A percentile compares a stretch with the other conserved stretches of the same genome.
Evolutionary conservation across 1,139 yeast species (phyloP).

Genomic region (Geotrichum reessii): DNA sequence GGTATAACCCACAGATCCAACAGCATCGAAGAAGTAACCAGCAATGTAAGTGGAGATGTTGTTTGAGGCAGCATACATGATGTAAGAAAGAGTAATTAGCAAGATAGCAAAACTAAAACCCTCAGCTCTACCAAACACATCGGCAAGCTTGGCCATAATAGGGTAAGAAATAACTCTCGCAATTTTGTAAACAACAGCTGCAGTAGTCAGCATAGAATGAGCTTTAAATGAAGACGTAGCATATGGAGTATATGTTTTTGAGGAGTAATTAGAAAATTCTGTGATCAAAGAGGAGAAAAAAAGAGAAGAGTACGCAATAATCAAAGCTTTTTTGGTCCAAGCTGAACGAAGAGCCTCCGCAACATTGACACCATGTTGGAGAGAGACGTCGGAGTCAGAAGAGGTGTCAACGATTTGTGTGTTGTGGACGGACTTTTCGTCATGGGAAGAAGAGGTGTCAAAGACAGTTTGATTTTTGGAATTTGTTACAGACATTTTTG

Average conservation of each 20-base stretch:
- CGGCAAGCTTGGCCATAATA: constrained; percentile 40
- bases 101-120: constrained; percentile 36
- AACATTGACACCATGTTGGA: constrained; percentile 17
- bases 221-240: constrained; percentile 40
- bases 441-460: neutral
- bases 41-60: constrained; percentile 34
- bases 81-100: constrained; percentile 33
- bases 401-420: neutral
- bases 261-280: constrained; percentile 39
- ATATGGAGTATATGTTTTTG: constrained; percentile 37
- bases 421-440: neutral
- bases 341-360: constrained; percentile 17
- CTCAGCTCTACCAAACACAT: constrained; percentile 40
- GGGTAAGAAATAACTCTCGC: constrained; percentile 40
- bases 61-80: constrained; percentile 34
- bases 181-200: constrained; percentile 40
- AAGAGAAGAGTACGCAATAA: constrained; percentile 32
- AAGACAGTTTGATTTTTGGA: neutral
- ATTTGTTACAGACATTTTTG: neutral
- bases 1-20: constrained; percentile 38
- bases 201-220: constrained; percentile 40
- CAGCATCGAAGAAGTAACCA: constrained; percentile 37
- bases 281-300: constrained; percentile 39
- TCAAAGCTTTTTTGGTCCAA: constrained; percentile 27
- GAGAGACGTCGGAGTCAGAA: constrained; percentile 8